These are phyloP conservation scores for Xeromyces bisporus DNA, from an alignment of 495 filamentous ascomycete genomes.

Conservation along the genomic window DNA sequence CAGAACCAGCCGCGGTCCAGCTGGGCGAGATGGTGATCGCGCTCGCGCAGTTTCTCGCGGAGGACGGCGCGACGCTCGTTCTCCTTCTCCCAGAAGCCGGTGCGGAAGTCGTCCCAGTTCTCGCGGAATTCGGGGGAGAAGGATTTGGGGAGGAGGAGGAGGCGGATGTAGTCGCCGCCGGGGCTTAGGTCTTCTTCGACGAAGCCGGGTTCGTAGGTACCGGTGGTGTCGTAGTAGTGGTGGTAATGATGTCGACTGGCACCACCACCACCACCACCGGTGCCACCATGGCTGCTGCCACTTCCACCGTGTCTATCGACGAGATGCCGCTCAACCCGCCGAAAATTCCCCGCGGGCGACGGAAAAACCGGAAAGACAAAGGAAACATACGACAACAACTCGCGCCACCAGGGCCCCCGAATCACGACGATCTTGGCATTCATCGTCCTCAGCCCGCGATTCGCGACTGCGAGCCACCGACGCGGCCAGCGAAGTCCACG, in stretches of 20 bases:
- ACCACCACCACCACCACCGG: too few species aligned
- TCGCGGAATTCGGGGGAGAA: slow-evolving; percentile 92
- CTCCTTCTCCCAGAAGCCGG: slow-evolving; percentile 92
- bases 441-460: slow-evolving; percentile 76
- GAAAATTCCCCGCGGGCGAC: slow-evolving; percentile 44
- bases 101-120: slow-evolving; percentile 87
- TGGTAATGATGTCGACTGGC: slow-evolving; percentile 23
- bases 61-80: slow-evolving; percentile 72
- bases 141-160: slow-evolving; percentile 81
- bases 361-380: slow-evolving; percentile 63
- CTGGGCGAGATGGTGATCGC: slow-evolving; percentile 46
- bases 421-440: slow-evolving; percentile 91
- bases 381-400: slow-evolving; percentile 47
- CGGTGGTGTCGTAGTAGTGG: slow-evolving; percentile 29
- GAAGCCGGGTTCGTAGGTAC: slow-evolving; percentile 36
- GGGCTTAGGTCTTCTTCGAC: slow-evolving; percentile 68
- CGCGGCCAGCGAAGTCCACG: slow-evolving; percentile 87
- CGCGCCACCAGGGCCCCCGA: slow-evolving; percentile 66
- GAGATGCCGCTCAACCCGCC: slow-evolving; percentile 41
- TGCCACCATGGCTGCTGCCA: too few species aligned
- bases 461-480: slow-evolving; percentile 73
- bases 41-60: slow-evolving; percentile 46
- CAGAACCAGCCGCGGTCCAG: slow-evolving; percentile 64
- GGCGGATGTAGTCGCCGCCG: slow-evolving; percentile 79
- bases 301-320: slow-evolving; percentile 25